Evolutionary conservation across 2,329 filamentous ascomycete genomes (phyloP).

Genomic region (Penicillium sp.): DNA sequence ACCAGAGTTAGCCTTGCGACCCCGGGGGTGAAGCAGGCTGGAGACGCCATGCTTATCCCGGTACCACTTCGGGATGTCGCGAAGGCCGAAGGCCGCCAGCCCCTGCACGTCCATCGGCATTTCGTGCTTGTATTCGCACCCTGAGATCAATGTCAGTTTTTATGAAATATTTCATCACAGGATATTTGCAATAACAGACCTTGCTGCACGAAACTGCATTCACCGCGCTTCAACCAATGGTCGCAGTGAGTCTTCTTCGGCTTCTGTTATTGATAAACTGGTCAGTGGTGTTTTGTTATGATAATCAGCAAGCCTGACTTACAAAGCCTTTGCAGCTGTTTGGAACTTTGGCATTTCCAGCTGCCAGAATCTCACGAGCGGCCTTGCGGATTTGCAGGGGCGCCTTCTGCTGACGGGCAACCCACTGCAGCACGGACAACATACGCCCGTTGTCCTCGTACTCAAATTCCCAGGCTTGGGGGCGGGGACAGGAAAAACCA

Average conservation of each 20-base stretch:
- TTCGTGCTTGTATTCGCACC: conserved; percentile 84
- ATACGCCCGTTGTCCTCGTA: too few relatives aligned
- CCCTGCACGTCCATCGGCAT: conserved; percentile 68
- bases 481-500: conserved; percentile 29
- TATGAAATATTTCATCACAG: neutral
- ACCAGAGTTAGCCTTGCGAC: conserved; percentile 14
- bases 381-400: too few relatives aligned
- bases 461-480: conserved; percentile 26
- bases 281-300: too few relatives aligned
- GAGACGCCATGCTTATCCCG: conserved; percentile 40
- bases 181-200: conserved; percentile 32
- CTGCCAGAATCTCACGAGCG: too few relatives aligned
- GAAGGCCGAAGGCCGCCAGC: conserved; percentile 63
- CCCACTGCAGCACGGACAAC: too few relatives aligned
- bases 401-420: too few relatives aligned
- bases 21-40: conserved; percentile 22
- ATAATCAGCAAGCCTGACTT: too few relatives aligned
- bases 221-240: conserved; percentile 81
- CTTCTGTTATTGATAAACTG: too few relatives aligned
- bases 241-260: conserved; percentile 70
- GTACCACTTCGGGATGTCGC: conserved; percentile 52
- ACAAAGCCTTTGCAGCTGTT: too few relatives aligned
- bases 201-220: conserved; percentile 78
- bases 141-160: conserved; percentile 16
- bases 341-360: too few relatives aligned